Percentiles rank a stretch among this genome's conserved stretches.
Conservation (phyloP, 495 filamentous ascomycete genomes). For the Letharia lupina region DNA sequence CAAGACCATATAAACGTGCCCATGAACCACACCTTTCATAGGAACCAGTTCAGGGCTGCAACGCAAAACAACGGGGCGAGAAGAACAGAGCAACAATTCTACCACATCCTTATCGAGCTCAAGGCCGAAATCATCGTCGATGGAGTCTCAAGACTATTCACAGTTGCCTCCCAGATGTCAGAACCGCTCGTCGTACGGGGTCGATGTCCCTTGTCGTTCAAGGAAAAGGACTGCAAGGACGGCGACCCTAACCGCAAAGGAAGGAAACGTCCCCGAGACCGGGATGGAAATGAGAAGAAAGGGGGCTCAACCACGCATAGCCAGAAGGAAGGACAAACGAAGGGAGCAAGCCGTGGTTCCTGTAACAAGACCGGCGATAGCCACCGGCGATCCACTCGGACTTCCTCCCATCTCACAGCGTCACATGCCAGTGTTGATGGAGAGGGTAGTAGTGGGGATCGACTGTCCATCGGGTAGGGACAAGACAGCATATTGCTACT, state of each 20-base stretch:
- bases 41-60: slow-evolving; percentile 93
- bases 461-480: slow-evolving; percentile 18
- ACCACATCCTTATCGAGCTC: slow-evolving; percentile 84
- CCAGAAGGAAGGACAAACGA: not conserved
- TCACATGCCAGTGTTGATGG: slow-evolving; percentile 10
- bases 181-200: slow-evolving; percentile 89
- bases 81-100: slow-evolving; percentile 86
- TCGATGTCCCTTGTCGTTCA: slow-evolving; percentile 70
- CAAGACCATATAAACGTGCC: slow-evolving; percentile 37
- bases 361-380: not conserved
- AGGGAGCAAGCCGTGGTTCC: not conserved
- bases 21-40: slow-evolving; percentile 57
- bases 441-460: slow-evolving; percentile 15
- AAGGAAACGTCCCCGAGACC: not conserved
- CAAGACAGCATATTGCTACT: slow-evolving; percentile 11
- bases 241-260: not conserved
- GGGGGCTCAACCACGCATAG: not conserved
- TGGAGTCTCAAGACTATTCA: slow-evolving; percentile 50
- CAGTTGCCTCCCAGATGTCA: slow-evolving; percentile 70
- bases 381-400: not conserved
- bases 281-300: not conserved
- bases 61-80: slow-evolving; percentile 95
- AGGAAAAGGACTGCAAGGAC: slow-evolving; percentile 45
- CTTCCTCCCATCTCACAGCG: not conserved
- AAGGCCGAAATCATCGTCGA: slow-evolving; percentile 59